Conservation (phyloP, 805 yeast species). For the Candida rishiriensis region DNA sequence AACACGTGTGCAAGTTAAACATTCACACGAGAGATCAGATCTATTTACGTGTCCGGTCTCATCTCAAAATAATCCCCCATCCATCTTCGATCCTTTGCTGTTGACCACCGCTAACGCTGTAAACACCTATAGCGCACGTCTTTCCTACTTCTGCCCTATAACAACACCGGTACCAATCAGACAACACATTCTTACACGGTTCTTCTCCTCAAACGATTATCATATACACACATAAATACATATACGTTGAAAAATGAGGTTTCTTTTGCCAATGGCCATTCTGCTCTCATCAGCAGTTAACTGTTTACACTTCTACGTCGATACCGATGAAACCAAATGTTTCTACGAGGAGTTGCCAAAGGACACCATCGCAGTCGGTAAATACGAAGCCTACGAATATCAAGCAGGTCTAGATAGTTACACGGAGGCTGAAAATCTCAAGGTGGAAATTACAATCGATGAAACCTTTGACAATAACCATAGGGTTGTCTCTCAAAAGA, state of each 20-base stretch:
- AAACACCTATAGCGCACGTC: too few relatives aligned
- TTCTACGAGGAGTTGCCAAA: slow-evolving; percentile 77
- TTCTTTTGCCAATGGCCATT: slow-evolving; percentile 7
- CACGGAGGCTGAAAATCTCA: slow-evolving; percentile 51
- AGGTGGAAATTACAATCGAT: slow-evolving; percentile 65
- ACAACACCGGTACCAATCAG: too few relatives aligned
- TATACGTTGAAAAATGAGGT: slow-evolving; percentile 4
- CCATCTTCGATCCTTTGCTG: too few relatives aligned
- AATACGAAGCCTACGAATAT: slow-evolving; percentile 64
- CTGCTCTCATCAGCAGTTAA: slow-evolving; percentile 17
- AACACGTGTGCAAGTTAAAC: too few relatives aligned
- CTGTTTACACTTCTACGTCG: slow-evolving; percentile 75
- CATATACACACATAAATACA: neutral
- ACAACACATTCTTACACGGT: too few relatives aligned
- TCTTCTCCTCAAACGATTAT: too few relatives aligned
- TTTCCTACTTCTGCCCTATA: too few relatives aligned
- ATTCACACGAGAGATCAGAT: too few relatives aligned
- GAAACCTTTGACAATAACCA: slow-evolving; percentile 77
- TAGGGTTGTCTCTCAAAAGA: slow-evolving; percentile 67
- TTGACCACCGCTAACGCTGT: too few relatives aligned
- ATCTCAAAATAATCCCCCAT: too few relatives aligned
- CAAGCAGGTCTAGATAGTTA: slow-evolving; percentile 43
- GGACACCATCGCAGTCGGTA: slow-evolving; percentile 78
- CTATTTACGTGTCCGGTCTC: too few relatives aligned
- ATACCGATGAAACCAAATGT: slow-evolving; percentile 73